Base-by-base conservation (phyloP, 2,329 filamentous ascomycete species). In the Phialemonium atrogriseum region DNA sequence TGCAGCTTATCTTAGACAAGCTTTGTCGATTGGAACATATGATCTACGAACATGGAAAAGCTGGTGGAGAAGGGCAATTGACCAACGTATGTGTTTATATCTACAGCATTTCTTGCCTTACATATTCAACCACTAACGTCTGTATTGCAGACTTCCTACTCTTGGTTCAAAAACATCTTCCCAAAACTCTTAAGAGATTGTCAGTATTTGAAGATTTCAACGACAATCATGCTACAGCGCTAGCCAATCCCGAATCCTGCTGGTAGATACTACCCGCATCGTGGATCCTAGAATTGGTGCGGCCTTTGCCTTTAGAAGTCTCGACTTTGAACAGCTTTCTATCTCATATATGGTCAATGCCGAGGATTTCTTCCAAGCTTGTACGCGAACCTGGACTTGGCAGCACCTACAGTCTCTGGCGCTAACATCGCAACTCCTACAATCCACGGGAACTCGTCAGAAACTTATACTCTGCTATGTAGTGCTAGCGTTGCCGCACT, bases 351-450 rank as follows among this genome's bases (percentile, higher is more conserved):
- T 51, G 36, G 24, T 49, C 14, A 35, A 51, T 33, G 52, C 52
- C 14, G 36, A 38, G 29, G 38, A 54, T 20, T 36, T 56, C 37
- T 52, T 57, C 26, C 16, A 12, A 20, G 11, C 27, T 15, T 52
- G 47, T 32, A 34, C 37, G 13, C 27, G 22, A 23, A 37, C 39
- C 7, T 53, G 45, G 44, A 47, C 20, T 15, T 56, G 53, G 52
- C 22, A 23, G n/a, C 38, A 38, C 30, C 34, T 57, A 30, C 40
- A 45, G 33, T 54, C 49, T 33, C 40, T 57, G 35, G 45, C 51
- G 14, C 47, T 59, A n/a, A 57, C 54, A 39, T 55, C 52, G 24
- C 37, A 46, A 24, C 38, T 47, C 33, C 34, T 58, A 15, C 30
- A 39, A 32, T 16, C 37, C 27, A 24, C 20, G 27, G 35, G 28